Conservation (phyloP, 257 asterid species). For the Primulina huaijiensis region DNA sequence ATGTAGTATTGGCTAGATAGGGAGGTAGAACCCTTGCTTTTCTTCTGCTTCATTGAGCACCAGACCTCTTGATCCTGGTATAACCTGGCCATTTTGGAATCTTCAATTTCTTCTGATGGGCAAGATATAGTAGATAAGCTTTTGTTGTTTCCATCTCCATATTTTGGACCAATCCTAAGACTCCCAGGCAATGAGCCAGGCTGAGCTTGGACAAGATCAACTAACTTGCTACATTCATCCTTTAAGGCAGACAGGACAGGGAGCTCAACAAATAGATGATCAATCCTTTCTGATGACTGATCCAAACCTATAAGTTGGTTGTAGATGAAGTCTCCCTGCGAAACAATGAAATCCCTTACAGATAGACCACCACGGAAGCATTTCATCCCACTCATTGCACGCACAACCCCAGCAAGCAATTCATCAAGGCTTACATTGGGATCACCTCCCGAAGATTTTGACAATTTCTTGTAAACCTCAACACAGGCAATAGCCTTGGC, state of each 20-base stretch:
- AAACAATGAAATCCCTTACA: constrained; percentile 70
- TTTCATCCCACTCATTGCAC: constrained; percentile 74
- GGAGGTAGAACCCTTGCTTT: constrained; percentile 44
- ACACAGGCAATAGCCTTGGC: constrained; percentile 77
- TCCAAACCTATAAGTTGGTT: constrained; percentile 84
- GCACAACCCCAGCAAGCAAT: constrained; percentile 86
- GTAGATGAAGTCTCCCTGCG: constrained; percentile 82
- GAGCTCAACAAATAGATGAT: constrained; percentile 49
- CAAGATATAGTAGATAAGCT: constrained; percentile 29
- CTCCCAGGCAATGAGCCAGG: constrained; percentile 40
- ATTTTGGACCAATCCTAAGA: constrained; percentile 53
- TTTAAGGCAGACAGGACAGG: constrained; percentile 63
- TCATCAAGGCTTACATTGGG: constrained; percentile 66
- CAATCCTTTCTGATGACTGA: constrained; percentile 64
- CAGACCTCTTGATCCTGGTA: constrained; percentile 80
- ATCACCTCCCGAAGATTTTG: constrained; percentile 64
- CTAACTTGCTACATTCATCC: constrained; percentile 52
- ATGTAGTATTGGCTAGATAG: constrained; percentile 65
- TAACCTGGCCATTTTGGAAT: constrained; percentile 68
- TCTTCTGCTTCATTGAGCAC: constrained; percentile 77
- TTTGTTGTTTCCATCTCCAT: constrained; percentile 32
- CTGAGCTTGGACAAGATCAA: constrained; percentile 34
- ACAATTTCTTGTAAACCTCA: constrained; percentile 74
- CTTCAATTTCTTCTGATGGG: constrained; percentile 59
- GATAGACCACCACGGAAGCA: constrained; percentile 66